These are phyloP conservation scores for Malus fusca DNA, from an alignment of 306 rosid genomes.

Conservation along the genomic window DNA sequence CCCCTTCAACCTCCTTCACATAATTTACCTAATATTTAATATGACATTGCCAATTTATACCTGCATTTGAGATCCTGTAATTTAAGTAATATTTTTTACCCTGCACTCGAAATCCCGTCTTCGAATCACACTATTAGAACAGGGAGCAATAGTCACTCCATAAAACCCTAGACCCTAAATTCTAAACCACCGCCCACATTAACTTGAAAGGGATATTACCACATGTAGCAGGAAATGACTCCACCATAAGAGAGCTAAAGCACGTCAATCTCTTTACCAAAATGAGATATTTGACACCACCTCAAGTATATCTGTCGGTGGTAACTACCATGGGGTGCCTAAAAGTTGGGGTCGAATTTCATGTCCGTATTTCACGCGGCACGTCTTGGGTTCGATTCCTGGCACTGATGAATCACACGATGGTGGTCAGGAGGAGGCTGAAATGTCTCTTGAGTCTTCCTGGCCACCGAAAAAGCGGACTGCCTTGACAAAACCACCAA, in stretches of 20 bases:
- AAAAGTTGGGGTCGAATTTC: too few relatives aligned
- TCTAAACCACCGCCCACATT: neutral
- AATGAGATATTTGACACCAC: neutral
- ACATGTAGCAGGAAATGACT: neutral
- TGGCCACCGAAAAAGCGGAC: accelerated
- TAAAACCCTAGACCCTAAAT: neutral
- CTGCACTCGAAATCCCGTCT: too few relatives aligned
- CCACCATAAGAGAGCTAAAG: neutral
- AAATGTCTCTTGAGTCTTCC: too few relatives aligned
- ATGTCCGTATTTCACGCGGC: accelerated
- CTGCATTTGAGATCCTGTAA: too few relatives aligned
- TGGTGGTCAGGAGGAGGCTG: too few relatives aligned
- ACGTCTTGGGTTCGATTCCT: accelerated
- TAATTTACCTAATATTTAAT: neutral
- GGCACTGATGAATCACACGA: too few relatives aligned
- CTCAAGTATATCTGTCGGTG: neutral
- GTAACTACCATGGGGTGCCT: neutral
- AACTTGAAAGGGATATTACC: neutral
- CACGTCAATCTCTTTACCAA: neutral
- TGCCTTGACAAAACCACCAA: too few relatives aligned
- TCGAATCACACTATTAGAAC: neutral
- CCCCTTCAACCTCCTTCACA: neutral
- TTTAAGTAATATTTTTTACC: too few relatives aligned
- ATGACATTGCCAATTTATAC: too few relatives aligned
- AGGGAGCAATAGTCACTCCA: neutral